Percentiles rank a stretch among this genome's conserved stretches.
Conservation (phyloP, 164 flowering plant genomes). For the Vitis amurensis region DNA sequence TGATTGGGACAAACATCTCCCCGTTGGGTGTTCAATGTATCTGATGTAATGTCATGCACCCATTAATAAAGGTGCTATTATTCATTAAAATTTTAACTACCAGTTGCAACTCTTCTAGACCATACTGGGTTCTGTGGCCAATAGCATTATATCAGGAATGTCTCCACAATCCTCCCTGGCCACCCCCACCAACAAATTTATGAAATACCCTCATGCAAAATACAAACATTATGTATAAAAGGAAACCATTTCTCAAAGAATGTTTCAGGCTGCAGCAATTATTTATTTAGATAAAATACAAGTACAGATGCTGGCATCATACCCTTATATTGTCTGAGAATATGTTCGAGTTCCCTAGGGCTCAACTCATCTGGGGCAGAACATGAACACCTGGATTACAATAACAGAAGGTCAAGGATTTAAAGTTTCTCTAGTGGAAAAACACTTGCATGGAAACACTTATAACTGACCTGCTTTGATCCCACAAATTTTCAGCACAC, state of each 20-base stretch:
- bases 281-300: background rate
- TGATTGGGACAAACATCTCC: too few species aligned
- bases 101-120: too few species aligned
- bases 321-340: constrained; percentile 46
- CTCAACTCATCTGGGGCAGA: constrained; percentile 59
- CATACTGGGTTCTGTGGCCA: too few species aligned
- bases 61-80: too few species aligned
- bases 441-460: background rate
- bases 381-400: constrained; percentile 57
- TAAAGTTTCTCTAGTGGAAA: background rate
- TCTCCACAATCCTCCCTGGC: too few species aligned
- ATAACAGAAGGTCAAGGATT: background rate
- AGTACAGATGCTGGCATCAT: background rate
- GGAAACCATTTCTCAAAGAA: background rate
- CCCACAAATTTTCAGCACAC: constrained; percentile 48
- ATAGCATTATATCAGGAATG: too few species aligned
- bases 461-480: constrained; percentile 38
- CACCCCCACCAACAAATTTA: too few species aligned
- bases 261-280: background rate
- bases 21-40: too few species aligned
- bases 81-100: too few species aligned
- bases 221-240: too few species aligned
- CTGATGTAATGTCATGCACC: too few species aligned
- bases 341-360: constrained; percentile 51
- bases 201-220: too few species aligned